Evolutionary conservation across 139 green algal species (phyloP), one percentile per base, ranked within the genome.

Genomic region (Diplosphaera chodatii): DNA sequence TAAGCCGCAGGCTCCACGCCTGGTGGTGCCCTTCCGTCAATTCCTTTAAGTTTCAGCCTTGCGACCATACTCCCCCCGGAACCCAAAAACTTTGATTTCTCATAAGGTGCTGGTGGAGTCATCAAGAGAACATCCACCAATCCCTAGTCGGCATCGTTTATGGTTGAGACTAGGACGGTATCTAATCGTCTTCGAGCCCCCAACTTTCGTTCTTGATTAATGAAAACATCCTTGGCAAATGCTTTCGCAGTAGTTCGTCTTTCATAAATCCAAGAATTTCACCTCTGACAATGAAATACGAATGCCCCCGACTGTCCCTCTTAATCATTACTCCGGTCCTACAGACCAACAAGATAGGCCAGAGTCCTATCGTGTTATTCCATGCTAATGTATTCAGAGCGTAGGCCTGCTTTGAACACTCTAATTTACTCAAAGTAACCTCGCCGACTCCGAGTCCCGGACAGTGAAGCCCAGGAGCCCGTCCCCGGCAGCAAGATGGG

Each of bases 251-350:
- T 94, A 95, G 93, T 98, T 97, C 92, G 92, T 98, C 93, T 97
- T 97, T 93, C 92, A 94, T 96, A 97, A 98, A 97, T 97, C 93
- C 93, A 98, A 98, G 93, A 98, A 98, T 97, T 98, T 96, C 91
- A 97, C 92, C 93, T 97, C 91, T 97, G 91, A 97, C 93, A 97
- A 96, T 94, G 91, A 93, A 97, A 97, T 97, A 97, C 91, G 90
- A 96, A 97, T 97, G 92, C 91, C 92, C 92, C 92, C 92, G 92
- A 97, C 92, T 96, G 92, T 96, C 90, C 91, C 91, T 97, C 91
- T 97, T 97, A 97, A 97, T 97, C 91, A 97, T 97, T 97, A 97
- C 92, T 97, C 92, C 91, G 85, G 86, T 96, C 92, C 88, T 88
- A 91, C 88, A 96, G 88, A 93, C 90, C 91, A 96, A 94, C 91